phyloP scores from a whole-genome alignment of 2,329 filamentous ascomycete genomes.

The Sclerotinia minor region DNA sequence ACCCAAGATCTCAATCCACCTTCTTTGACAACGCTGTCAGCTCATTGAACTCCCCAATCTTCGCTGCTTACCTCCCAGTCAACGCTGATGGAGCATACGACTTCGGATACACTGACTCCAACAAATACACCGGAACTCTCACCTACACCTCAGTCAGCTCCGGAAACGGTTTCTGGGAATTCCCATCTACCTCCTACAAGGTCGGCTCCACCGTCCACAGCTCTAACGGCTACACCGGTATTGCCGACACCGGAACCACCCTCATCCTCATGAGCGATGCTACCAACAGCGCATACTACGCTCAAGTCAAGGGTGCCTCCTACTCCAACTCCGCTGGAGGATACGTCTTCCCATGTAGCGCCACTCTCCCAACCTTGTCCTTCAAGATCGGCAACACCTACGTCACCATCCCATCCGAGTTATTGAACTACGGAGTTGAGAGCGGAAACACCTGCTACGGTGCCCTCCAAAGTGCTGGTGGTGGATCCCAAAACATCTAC shows the following conservation, averaged over 20 bases:
- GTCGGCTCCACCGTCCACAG: conserved; percentile 50
- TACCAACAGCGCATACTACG: conserved; percentile 44
- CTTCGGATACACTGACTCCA: conserved; percentile 55
- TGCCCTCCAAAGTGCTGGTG: conserved; percentile 41
- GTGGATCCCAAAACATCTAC: conserved; percentile 38
- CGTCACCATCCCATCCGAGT: conserved; percentile 41
- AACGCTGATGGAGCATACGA: conserved; percentile 52
- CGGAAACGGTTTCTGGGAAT: conserved; percentile 56
- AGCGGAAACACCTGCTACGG: conserved; percentile 42
- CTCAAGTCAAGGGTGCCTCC: conserved; percentile 39
- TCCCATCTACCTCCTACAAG: conserved; percentile 52
- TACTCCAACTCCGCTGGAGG: conserved; percentile 40
- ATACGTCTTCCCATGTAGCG: conserved; percentile 43
- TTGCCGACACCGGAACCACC: conserved; percentile 47
- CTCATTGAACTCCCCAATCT: conserved; percentile 47
- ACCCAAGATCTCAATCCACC: conserved; percentile 35
- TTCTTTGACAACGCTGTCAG: conserved; percentile 41
- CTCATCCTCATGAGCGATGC: conserved; percentile 43
- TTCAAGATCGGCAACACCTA: conserved; percentile 41
- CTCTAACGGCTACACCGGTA: conserved; percentile 39
- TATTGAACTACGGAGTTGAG: conserved; percentile 42
- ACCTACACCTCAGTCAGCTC: conserved; percentile 51
- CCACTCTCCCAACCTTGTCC: conserved; percentile 42
- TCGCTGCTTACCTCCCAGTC: conserved; percentile 55
- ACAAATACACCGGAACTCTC: conserved; percentile 54